Percentiles rank a stretch among this genome's conserved stretches.
These are phyloP conservation scores for Chlorella sp. DNA, from an alignment of 139 green algal species.

Conservation along the genomic window DNA sequence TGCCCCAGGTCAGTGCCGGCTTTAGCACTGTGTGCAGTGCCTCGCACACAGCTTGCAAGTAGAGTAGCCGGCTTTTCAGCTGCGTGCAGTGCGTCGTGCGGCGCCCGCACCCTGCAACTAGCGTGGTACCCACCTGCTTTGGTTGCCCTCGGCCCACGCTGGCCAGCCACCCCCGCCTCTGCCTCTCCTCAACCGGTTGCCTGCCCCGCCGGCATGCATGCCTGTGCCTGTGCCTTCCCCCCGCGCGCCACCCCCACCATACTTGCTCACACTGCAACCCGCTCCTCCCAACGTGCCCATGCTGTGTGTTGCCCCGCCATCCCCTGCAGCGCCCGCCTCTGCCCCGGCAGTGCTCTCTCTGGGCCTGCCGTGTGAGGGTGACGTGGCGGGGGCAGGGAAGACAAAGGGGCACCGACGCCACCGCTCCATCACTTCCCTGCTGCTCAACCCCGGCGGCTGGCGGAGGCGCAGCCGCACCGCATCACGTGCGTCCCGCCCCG, in stretches of 20 bases:
- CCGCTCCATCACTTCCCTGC: conserved; percentile 39
- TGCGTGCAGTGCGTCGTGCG: no score
- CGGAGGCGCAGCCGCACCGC: conserved; percentile 4
- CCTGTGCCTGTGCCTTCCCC: background rate
- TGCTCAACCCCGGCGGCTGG: conserved; percentile 18
- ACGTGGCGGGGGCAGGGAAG: background rate
- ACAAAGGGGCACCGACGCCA: conserved; percentile 29
- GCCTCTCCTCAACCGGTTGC: no score
- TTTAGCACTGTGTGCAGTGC: no score
- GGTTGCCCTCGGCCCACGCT: no score
- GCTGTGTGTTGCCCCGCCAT: background rate
- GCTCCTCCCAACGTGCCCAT: background rate
- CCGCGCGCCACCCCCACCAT: no score
- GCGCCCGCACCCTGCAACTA: no score
- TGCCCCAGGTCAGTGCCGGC: background rate
- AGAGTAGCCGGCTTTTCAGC: no score
- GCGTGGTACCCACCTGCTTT: no score
- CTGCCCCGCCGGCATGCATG: no score
- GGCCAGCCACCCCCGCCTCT: no score
- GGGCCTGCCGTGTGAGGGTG: background rate
- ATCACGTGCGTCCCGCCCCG: background rate
- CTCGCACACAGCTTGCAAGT: no score
- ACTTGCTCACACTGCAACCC: background rate
- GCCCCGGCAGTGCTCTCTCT: background rate
- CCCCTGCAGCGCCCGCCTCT: conserved; percentile 5